Conservation (phyloP, 805 yeast species). For the Hanseniaspora thailandica region DNA sequence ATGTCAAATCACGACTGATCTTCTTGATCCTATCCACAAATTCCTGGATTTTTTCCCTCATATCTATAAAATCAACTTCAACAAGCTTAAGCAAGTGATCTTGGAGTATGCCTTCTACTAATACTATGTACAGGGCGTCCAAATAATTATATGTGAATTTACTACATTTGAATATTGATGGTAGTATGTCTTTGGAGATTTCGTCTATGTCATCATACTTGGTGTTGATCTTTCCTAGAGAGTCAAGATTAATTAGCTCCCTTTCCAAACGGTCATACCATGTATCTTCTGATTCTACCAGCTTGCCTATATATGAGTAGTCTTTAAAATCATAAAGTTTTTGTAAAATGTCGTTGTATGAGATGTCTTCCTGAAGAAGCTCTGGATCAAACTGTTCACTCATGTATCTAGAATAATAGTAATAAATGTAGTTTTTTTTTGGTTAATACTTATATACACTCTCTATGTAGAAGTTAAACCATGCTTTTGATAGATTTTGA, state of each 20-base stretch:
- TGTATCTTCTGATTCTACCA: conserved; percentile 4
- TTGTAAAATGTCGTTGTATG: neutral
- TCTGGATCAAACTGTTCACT: neutral
- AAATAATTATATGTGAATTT: conserved; percentile 13
- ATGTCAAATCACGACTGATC: neutral
- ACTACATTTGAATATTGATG: conserved; percentile 3
- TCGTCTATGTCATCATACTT: neutral
- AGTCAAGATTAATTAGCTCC: neutral
- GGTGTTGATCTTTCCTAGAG: neutral
- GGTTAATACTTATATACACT: too few species aligned
- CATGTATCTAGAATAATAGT: too few species aligned
- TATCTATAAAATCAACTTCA: conserved; percentile 5
- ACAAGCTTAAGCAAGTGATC: conserved; percentile 10
- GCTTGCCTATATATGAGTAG: conserved; percentile 8
- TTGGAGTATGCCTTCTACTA: conserved; percentile 9
- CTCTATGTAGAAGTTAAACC: too few species aligned
- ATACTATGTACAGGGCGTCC: conserved; percentile 7
- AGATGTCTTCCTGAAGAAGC: neutral
- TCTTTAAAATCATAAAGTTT: conserved; percentile 3
- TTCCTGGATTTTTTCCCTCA: conserved; percentile 4
- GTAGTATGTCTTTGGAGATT: neutral
- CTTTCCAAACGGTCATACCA: conserved; percentile 8
- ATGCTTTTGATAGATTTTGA: too few species aligned
- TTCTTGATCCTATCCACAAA: neutral
- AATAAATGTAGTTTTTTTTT: neutral